Base-by-base conservation (phyloP, 305 asterid species). In the Rubia occidens region DNA sequence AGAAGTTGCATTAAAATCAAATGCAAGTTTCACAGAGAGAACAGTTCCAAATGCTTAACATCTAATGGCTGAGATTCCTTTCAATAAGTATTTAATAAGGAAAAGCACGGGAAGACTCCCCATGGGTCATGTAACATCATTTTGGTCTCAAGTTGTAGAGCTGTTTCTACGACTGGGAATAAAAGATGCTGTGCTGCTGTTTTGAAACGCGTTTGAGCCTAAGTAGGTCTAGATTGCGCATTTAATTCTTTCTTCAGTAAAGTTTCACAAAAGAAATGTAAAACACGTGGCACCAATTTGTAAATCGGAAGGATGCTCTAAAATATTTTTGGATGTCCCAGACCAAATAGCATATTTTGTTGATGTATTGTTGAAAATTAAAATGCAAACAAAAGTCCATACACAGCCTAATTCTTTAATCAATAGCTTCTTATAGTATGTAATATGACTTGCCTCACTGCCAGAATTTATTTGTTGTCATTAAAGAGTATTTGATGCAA, bases 1-100 rank as follows among this genome's bases (percentile, higher is more conserved):
- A 35, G 29, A 58, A 11, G 43, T 64, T 9, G 26, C 43, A 67
- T 78, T 11, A 39, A 35, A 71, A 47, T 26, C 18, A 51, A 69
- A 51, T 64, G 63, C 32, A 2, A 26, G 29, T 67, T 17, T 13
- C 26, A 32, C 32, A 44, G 7, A 26, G 60, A 47, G 15, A 67
- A 47, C 29, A 49, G 37, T 67, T 26, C 14, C 49, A 53, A 67
- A 51, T 67, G 62, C 18, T 45, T 47, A 47, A 32, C 32, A 43
- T 18, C 32, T 63, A 51, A 17, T 11, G 8, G 42, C 11, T 63
- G 55, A 64, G 65, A 45, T 51, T 26, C 75, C 13, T 9, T 20
- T 64, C 21, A 58, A 39, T 13, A 14, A 59, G 56, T 32, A 61
- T 8, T 65, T 44, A 6, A n/a, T 47, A 61, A 1, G 7, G 51